Evolutionary conservation across 2,329 filamentous ascomycete genomes (phyloP), one percentile per base, ranked within the genome.

Genomic region (Colletotrichum viniferum): DNA sequence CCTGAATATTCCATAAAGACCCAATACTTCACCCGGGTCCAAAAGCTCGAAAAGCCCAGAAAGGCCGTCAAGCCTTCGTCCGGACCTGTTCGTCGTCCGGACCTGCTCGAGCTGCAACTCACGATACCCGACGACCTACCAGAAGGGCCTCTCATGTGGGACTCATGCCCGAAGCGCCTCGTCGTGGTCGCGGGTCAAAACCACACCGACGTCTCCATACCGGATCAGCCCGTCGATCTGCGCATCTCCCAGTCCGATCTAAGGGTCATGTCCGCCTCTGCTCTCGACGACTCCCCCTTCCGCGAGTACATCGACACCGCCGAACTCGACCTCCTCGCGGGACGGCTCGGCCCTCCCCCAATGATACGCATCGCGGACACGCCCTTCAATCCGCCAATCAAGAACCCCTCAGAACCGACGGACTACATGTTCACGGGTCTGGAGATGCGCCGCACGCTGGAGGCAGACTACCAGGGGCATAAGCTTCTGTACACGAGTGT

Each of bases 401-500:
- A 26, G 32, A 68, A 21, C n/a, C 14, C 66, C 7, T 36, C 38
- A 8, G 48, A 64, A 12, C 48, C 36, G 5, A n/a, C 38, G 24
- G 24, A 78, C 32, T 74, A 85, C 78, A 71, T 85, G 18, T 90
- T 91, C 80, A 84, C 85, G 63, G 89, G 89, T 9, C 83, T 90
- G 3, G 89, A 92, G 78, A 83, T 91, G 52, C 88, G 87, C 61
- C 88, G 88, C 73, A 81, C 83, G 28, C 81, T 88, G 62, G 82
- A 87, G 12, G 81, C 86, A 52, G 80, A 84, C 3, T 88, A 86
- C 80, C 76, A 83, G 8, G 85, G 84, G 58, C 86, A 88, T 81
- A 86, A 80, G 13, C 81, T 92, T 10, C 85, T 83, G 9, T 91
- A 91, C 84, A 88, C 85, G 24, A 87, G 85, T 78, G 85, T 91